Evolutionary conservation across 352 stramenopile genomes (phyloP), one percentile per base, ranked within the genome.

Genomic region (Phytopythium helicoides): DNA sequence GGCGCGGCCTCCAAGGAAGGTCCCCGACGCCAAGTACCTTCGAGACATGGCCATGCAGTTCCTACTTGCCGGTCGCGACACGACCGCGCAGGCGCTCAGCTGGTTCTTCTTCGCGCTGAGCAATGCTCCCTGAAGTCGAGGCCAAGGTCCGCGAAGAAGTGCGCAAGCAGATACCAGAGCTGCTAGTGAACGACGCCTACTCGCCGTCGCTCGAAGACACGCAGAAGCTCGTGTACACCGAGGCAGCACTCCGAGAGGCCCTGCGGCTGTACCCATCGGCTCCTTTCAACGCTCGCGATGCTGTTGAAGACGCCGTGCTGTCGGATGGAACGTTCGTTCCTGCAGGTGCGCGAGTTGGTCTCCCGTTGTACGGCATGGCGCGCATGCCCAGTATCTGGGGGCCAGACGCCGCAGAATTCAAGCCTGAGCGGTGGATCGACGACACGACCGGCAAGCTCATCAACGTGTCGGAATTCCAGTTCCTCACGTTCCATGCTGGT

Each of bases 361-460:
- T 69, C 15, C 31, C 48, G 14, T 45, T 55, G 14, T 75, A 62
- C 19, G 44, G 25, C 6, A 78, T 77, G 61, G 68, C 56, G 1
- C 58, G 60, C 34, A 56, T 57, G 31, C 41, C 40, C 21, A 37
- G 54, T 33, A 16, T 72, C n/a, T 72, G 59, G 64, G 64, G 64
- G 0, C 26, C 71, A 1, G 81, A 92, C 50, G 76, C 73, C 2
- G 58, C 64, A 1, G 48, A 71, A 35, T 88, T 71, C 53, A 81
- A 81, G 12, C 79, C 84, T 0, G 74, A 91, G 31, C 71, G 76
- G 8, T 91, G 76, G 74, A 67, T 91, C 46, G 71, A 86, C 38
- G 16, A 4, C 21, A 28, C 45, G 40, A 50, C 52, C 3, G 54
- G 49, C 15, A 73, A 72, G 37, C 44, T 66, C 11, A 22, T 52